Conservation (phyloP, 106 monocot species). For the Chionographis japonica region DNA sequence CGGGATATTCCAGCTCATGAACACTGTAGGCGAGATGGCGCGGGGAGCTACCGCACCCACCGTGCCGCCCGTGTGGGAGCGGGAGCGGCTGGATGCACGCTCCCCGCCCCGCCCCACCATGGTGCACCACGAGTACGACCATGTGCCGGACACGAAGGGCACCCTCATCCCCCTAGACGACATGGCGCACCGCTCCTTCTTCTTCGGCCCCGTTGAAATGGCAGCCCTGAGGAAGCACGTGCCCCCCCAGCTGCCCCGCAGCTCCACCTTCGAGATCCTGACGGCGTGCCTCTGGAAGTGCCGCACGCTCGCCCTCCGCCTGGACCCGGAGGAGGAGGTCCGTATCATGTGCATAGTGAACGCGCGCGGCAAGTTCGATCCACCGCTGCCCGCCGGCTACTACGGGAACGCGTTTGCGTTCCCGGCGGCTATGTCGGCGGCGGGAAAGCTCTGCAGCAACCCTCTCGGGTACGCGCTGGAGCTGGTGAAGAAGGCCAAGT, state of each 20-base stretch:
- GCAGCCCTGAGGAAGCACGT: background rate
- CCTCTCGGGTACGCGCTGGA: too few species aligned
- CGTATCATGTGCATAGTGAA: conserved; percentile 8
- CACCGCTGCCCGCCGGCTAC: conserved; percentile 6
- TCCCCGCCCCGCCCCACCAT: background rate
- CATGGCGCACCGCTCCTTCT: conserved; percentile 13
- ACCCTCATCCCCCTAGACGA: background rate
- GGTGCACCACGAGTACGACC: conserved; percentile 17
- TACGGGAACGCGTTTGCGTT: conserved; percentile 24
- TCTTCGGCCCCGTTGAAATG: conserved; percentile 10
- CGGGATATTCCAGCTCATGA: conserved; percentile 30
- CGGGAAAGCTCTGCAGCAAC: too few species aligned
- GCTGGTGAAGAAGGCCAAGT: conserved; percentile 10
- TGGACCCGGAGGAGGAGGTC: conserved; percentile 6
- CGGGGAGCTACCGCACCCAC: conserved; percentile 22
- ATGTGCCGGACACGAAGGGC: conserved; percentile 1
- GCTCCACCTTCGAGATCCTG: conserved; percentile 17
- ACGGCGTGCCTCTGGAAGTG: conserved; percentile 19
- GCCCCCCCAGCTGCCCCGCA: background rate
- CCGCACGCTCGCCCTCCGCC: conserved; percentile 7
- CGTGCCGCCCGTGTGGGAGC: conserved; percentile 20
- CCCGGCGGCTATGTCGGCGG: background rate
- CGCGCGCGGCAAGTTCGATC: background rate
- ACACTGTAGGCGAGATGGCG: conserved; percentile 30
- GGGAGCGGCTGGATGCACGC: conserved; percentile 5